Percentiles rank a stretch among this genome's conserved stretches.
Conservation (phyloP, 2,329 filamentous ascomycete species). For the Cladophialophora yegresii region DNA sequence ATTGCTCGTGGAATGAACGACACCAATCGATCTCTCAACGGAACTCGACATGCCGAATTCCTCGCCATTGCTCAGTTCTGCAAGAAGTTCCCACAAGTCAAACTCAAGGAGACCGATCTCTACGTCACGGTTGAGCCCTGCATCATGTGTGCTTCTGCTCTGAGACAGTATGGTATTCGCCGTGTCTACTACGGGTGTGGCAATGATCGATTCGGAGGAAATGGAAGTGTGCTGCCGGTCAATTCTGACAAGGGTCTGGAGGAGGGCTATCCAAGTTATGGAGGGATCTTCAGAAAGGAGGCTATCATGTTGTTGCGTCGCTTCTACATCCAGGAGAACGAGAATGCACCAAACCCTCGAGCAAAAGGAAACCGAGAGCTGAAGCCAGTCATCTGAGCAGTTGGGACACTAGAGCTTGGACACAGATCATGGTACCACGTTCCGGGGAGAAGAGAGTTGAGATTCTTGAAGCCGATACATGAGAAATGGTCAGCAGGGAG, state of each 20-base stretch:
- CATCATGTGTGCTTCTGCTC: slow-evolving; percentile 94
- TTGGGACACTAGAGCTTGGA: not conserved
- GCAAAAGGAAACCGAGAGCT: slow-evolving; percentile 65
- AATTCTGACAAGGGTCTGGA: slow-evolving; percentile 59
- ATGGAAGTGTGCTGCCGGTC: slow-evolving; percentile 81
- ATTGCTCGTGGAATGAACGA: slow-evolving; percentile 95
- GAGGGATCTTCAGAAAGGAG: slow-evolving; percentile 86
- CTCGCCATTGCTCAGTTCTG: slow-evolving; percentile 74
- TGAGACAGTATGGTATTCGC: slow-evolving; percentile 83
- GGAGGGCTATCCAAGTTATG: slow-evolving; percentile 75
- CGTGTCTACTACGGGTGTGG: slow-evolving; percentile 92
- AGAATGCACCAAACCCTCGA: slow-evolving; percentile 69
- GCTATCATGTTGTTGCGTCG: slow-evolving; percentile 88
- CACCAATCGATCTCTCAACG: slow-evolving; percentile 83
- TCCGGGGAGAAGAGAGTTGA: not conserved
- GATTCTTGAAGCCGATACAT: not conserved
- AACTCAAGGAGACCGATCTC: slow-evolving; percentile 73
- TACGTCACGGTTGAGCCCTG: slow-evolving; percentile 99
- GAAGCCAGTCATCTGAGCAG: slow-evolving; percentile 50
- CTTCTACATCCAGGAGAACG: slow-evolving; percentile 98
- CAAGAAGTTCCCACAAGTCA: slow-evolving; percentile 63
- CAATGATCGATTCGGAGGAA: slow-evolving; percentile 96
- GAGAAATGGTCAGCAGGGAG: not conserved
- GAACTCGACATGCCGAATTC: slow-evolving; percentile 93
- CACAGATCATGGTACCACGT: not conserved